Conservation (phyloP, 139 green algal genomes). For the Pleodorina starrii region DNA sequence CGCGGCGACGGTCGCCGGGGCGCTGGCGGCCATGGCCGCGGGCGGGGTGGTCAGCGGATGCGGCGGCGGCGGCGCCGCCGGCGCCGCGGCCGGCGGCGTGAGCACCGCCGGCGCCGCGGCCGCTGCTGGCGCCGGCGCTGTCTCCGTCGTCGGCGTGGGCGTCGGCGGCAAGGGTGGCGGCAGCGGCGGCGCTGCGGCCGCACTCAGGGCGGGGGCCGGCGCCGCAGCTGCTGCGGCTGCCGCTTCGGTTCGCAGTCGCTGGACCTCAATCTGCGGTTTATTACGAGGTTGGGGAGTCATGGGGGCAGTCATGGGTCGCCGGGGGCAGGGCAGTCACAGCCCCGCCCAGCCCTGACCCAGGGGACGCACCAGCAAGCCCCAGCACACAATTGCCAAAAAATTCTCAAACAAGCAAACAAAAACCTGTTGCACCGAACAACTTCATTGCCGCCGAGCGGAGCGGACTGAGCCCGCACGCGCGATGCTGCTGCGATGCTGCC, state of each 20-base stretch:
- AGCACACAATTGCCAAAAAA: too few species aligned
- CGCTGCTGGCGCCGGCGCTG: not conserved
- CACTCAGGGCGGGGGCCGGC: not conserved
- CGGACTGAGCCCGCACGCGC: too few species aligned
- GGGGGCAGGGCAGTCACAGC: too few species aligned
- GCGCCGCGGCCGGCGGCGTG: not conserved
- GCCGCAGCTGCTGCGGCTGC: not conserved
- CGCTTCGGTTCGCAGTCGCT: not conserved
- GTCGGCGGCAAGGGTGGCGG: not conserved
- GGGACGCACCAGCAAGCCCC: too few species aligned
- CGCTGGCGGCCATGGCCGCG: not conserved
- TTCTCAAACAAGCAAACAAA: too few species aligned
- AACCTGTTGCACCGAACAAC: too few species aligned
- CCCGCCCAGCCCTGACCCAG: too few species aligned
- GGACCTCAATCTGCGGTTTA: slow-evolving; percentile 4
- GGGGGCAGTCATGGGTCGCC: too few species aligned
- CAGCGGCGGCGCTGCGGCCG: not conserved
- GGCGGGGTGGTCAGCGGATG: not conserved
- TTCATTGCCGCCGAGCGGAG: too few species aligned
- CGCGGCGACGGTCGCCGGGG: not conserved
- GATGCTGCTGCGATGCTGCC: too few species aligned
- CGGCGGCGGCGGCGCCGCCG: not conserved
- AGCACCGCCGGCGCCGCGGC: not conserved
- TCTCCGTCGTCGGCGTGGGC: too few species aligned
- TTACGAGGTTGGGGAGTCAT: too few species aligned